phyloP scores from a whole-genome alignment of 2,329 filamentous ascomycete genomes.

The Claviceps fusiformis region DNA sequence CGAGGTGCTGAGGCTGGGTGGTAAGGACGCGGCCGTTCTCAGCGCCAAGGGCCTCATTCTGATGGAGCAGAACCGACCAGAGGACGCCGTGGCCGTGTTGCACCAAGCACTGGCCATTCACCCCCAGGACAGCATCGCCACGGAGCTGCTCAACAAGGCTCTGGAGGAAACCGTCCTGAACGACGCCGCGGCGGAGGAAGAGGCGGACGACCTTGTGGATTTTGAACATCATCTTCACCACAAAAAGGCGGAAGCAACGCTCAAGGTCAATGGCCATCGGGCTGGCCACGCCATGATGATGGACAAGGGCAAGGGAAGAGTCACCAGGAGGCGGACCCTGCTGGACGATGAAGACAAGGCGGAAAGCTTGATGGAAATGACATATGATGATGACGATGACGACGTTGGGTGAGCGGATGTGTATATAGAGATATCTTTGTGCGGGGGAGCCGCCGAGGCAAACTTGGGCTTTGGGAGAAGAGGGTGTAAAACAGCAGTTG shows the following conservation, averaged over 20 bases:
- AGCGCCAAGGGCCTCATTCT: constrained; percentile 73
- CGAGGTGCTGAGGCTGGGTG: constrained; percentile 69
- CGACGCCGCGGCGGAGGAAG: constrained; percentile 31
- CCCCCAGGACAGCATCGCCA: constrained; percentile 70
- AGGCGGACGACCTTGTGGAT: constrained; percentile 30
- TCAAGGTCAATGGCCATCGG: constrained; percentile 19
- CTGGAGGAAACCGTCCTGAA: constrained; percentile 45
- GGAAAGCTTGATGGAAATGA: constrained; percentile 42
- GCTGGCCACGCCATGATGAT: constrained; percentile 11
- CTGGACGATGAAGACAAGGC: constrained; percentile 23
- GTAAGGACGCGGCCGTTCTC: constrained; percentile 67
- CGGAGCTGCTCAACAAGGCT: constrained; percentile 61
- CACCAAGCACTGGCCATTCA: constrained; percentile 73
- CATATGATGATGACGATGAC: constrained; percentile 41
- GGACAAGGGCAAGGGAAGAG: constrained; percentile 34
- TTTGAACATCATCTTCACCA: constrained; percentile 40
- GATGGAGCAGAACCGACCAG: constrained; percentile 59
- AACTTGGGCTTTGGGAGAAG: no score
- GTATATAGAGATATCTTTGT: no score
- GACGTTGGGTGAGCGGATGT: constrained; percentile 5
- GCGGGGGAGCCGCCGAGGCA: no score
- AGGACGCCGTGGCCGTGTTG: constrained; percentile 67
- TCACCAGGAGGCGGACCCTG: constrained; percentile 18
- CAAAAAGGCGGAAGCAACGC: constrained; percentile 30
- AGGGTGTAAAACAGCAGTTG: no score